phyloP scores from a whole-genome alignment of 1,139 yeast species.

The Cylindricascospora bacillispora region DNA sequence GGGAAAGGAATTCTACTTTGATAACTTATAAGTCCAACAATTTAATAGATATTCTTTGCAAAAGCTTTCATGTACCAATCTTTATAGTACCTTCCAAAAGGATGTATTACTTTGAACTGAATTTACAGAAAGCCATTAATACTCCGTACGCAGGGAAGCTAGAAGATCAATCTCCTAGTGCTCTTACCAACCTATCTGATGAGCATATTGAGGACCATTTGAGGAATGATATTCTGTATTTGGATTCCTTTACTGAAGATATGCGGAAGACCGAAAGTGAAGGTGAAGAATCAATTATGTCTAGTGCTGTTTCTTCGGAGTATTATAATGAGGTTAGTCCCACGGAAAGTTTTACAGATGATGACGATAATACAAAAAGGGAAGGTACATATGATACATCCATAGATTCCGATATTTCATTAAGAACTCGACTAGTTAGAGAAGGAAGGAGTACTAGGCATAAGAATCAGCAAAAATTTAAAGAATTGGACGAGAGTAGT shows the following conservation, averaged over 20 bases:
- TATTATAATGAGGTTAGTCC: no score
- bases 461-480: not conserved
- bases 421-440: no score
- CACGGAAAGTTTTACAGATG: no score
- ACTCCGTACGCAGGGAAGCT: not conserved
- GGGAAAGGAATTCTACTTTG: conserved; percentile 11
- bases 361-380: no score
- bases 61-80: conserved; percentile 52
- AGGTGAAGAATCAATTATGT: no score
- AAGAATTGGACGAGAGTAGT: not conserved
- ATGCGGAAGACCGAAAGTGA: no score
- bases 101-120: conserved; percentile 41
- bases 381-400: no score
- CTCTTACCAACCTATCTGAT: not conserved
- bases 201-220: not conserved
- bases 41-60: conserved; percentile 50
- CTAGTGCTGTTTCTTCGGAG: no score
- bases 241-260: no score
- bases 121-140: conserved; percentile 12
- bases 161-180: not conserved
- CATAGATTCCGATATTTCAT: no score
- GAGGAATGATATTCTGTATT: no score
- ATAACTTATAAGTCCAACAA: conserved; percentile 25
- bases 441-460: no score
- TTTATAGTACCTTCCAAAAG: conserved; percentile 56